A percentile compares a stretch with the other conserved stretches of the same genome.
Evolutionary conservation across 768 basidiomycete genomes (phyloP).

Genomic region (Favolaschia claudopus): DNA sequence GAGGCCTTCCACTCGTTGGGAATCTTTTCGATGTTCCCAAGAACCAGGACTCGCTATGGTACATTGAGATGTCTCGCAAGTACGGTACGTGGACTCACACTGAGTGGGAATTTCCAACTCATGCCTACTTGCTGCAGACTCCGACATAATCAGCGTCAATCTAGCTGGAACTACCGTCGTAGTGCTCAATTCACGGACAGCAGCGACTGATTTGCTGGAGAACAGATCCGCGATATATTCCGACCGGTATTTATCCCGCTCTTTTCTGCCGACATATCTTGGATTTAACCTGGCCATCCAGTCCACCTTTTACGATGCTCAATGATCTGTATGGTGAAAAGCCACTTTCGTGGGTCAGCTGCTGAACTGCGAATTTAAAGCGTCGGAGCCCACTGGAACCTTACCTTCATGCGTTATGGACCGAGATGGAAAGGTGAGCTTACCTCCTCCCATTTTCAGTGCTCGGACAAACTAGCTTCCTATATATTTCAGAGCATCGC

Average conservation of each 20-base stretch:
- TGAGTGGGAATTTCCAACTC: not conserved
- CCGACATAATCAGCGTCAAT: slow-evolving; percentile 8
- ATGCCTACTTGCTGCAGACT: not conserved
- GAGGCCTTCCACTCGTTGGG: not conserved
- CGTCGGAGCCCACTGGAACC: not conserved
- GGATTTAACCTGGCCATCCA: too few relatives aligned
- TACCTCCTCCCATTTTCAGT: not conserved
- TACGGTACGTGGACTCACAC: not conserved
- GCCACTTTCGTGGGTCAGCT: not conserved
- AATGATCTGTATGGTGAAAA: not conserved
- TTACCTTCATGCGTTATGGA: slow-evolving; percentile 6
- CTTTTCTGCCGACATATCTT: not conserved
- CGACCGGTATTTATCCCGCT: not conserved
- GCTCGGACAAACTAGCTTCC: not conserved
- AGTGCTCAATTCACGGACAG: slow-evolving; percentile 4
- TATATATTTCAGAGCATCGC: not conserved
- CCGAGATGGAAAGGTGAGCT: slow-evolving; percentile 4
- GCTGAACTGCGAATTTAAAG: not conserved
- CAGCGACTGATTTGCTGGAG: slow-evolving; percentile 3
- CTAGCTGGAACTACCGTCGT: slow-evolving; percentile 8
- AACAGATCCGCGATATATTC: not conserved
- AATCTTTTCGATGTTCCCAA: slow-evolving; percentile 3
- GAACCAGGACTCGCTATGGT: slow-evolving; percentile 3
- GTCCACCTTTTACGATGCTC: not conserved
- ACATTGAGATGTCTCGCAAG: slow-evolving; percentile 8